phyloP scores from a whole-genome alignment of 768 basidiomycete species.

The Macrocybe gigantea region DNA sequence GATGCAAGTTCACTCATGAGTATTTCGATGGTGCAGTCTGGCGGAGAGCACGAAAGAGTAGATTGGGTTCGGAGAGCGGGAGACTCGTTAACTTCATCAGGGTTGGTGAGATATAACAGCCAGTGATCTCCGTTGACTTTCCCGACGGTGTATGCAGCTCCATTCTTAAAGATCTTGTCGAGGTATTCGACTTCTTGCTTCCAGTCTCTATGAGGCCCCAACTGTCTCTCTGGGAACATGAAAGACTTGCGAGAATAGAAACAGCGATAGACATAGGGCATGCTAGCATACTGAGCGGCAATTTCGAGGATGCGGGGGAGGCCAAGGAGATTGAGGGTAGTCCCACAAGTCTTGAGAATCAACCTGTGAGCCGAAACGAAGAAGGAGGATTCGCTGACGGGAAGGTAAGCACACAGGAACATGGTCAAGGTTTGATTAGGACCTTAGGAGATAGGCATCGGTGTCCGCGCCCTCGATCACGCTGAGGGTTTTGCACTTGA shows the following conservation, averaged over 20 bases:
- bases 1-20: conserved; percentile 91
- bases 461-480: conserved; percentile 83
- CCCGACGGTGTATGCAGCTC: conserved; percentile 93
- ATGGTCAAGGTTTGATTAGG: conserved; percentile 18
- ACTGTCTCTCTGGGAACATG: conserved; percentile 97
- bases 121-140: conserved; percentile 99
- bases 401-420: conserved; percentile 7
- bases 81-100: conserved; percentile 22
- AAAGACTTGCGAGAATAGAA: conserved; percentile 99
- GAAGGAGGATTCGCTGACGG: conserved; percentile 89
- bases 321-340: conserved; percentile 94
- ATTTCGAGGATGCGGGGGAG: conserved; percentile 94
- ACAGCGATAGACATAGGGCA: conserved; percentile 76
- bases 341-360: conserved; percentile 98
- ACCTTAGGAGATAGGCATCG: conserved; percentile 97
- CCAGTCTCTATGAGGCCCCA: conserved; percentile 92
- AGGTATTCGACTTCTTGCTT: conserved; percentile 87
- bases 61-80: conserved; percentile 9
- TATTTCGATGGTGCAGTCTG: conserved; percentile 96
- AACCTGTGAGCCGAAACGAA: conserved; percentile 93
- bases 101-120: conserved; percentile 87
- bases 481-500: conserved; percentile 94
- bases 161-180: conserved; percentile 82
- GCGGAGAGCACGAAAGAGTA: conserved; percentile 17
- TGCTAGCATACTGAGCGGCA: conserved; percentile 61